Percentiles rank a stretch among this genome's conserved stretches.
Conservation (phyloP, 805 yeast species). For the Hanseniaspora thailandica region DNA sequence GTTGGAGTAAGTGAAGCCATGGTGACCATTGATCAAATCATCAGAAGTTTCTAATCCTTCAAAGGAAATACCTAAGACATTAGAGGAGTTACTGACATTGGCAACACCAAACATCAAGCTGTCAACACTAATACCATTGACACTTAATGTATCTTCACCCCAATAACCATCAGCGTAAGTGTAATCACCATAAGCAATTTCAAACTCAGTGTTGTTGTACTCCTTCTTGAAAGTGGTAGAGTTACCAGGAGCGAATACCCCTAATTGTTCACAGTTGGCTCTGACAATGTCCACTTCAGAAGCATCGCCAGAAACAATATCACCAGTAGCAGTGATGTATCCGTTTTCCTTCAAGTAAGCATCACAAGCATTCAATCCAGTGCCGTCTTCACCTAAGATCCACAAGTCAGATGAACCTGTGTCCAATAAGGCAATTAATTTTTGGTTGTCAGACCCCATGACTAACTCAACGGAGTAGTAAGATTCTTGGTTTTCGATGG, state of each 20-base stretch:
- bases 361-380: slow-evolving; percentile 1
- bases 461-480: slow-evolving; percentile 33
- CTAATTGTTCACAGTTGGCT: slow-evolving; percentile 1
- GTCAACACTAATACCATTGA: slow-evolving; percentile 41
- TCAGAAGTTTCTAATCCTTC: slow-evolving; percentile 55
- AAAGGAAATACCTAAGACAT: slow-evolving; percentile 62
- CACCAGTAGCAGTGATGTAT: neutral
- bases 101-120: slow-evolving; percentile 65
- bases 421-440: slow-evolving; percentile 48
- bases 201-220: slow-evolving; percentile 21
- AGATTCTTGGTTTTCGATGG: slow-evolving; percentile 29
- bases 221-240: neutral
- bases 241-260: neutral
- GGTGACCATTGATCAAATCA: slow-evolving; percentile 38
- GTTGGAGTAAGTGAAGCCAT: slow-evolving; percentile 38
- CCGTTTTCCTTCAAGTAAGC: neutral
- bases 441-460: slow-evolving; percentile 45
- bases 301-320: neutral
- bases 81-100: slow-evolving; percentile 45
- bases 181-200: slow-evolving; percentile 43
- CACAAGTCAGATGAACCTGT: slow-evolving; percentile 70
- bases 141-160: slow-evolving; percentile 43
- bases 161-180: slow-evolving; percentile 34
- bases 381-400: slow-evolving; percentile 31
- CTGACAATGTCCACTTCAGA: neutral